A percentile compares a stretch with the other conserved stretches of the same genome.
phyloP scores from a whole-genome alignment of 306 rosid species.

The Oemleria cerasiformis region DNA sequence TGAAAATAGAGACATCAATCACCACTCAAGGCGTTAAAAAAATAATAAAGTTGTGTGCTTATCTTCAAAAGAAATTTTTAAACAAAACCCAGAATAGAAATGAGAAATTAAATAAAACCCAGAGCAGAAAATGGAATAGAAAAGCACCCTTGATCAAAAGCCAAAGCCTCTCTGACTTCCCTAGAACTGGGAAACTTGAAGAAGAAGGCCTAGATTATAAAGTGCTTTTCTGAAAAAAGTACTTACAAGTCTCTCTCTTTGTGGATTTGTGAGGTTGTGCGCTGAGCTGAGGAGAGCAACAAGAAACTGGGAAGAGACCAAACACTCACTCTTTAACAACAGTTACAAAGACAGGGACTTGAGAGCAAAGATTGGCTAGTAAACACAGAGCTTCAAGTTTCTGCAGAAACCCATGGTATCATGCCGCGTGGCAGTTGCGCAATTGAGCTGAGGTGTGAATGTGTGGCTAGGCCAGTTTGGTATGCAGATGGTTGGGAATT shows the following conservation, averaged over 20 bases:
- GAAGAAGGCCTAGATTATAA: slow-evolving; percentile 18
- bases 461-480: background rate
- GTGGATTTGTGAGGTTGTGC: background rate
- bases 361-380: slow-evolving; percentile 22
- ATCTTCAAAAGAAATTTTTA: background rate
- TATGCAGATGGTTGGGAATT: background rate
- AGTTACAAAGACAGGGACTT: slow-evolving; percentile 9
- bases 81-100: slow-evolving; percentile 13
- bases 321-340: background rate
- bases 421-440: slow-evolving; percentile 32
- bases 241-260: slow-evolving; percentile 2
- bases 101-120: background rate
- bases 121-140: slow-evolving; percentile 16
- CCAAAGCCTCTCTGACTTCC: slow-evolving; percentile 6
- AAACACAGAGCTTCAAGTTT: background rate
- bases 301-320: background rate
- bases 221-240: background rate
- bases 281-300: slow-evolving; percentile 7
- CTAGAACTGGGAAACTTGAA: slow-evolving; percentile 7
- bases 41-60: background rate
- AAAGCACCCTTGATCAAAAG: slow-evolving; percentile 8
- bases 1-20: slow-evolving; percentile 14
- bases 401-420: slow-evolving; percentile 5
- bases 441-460: slow-evolving; percentile 10
- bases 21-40: background rate